Conservation (phyloP, 306 rosid species). For the Rosa lucieae region DNA sequence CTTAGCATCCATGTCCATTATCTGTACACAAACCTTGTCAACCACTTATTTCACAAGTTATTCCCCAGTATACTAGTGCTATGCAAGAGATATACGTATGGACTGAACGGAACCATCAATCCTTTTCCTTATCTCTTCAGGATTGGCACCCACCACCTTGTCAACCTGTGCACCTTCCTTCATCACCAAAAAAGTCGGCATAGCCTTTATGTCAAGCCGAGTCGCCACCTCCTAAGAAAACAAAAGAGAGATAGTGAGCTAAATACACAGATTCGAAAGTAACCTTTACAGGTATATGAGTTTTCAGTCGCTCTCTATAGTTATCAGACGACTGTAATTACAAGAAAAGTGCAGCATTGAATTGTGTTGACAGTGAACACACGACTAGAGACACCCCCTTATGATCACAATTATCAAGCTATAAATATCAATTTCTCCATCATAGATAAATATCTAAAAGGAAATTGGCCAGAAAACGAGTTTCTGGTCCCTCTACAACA, state of each 20-base stretch:
- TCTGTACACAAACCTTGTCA: conserved; percentile 23
- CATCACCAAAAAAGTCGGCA: conserved; percentile 84
- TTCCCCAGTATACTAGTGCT: conserved; percentile 26
- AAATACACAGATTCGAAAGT: background rate
- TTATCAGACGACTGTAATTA: background rate
- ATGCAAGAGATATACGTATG: conserved; percentile 38
- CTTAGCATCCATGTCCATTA: conserved; percentile 3
- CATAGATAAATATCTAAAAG: background rate
- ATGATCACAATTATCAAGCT: background rate
- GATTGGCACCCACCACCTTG: conserved; percentile 88
- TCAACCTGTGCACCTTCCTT: conserved; percentile 53
- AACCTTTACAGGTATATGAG: conserved; percentile 7
- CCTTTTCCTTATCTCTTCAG: conserved; percentile 90
- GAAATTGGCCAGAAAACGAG: background rate
- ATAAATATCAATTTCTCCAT: background rate
- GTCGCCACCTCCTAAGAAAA: conserved; percentile 71
- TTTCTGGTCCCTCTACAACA: background rate
- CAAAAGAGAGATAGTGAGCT: background rate
- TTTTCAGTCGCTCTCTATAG: conserved; percentile 7
- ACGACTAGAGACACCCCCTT: background rate
- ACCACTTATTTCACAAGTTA: conserved; percentile 33
- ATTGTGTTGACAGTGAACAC: background rate
- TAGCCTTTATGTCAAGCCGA: conserved; percentile 68
- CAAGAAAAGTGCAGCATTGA: background rate
- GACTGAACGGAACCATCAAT: conserved; percentile 55